A percentile compares a stretch with the other conserved stretches of the same genome.
Conservation (phyloP, 306 rosid genomes). For the Gynostemma pentaphyllum region DNA sequence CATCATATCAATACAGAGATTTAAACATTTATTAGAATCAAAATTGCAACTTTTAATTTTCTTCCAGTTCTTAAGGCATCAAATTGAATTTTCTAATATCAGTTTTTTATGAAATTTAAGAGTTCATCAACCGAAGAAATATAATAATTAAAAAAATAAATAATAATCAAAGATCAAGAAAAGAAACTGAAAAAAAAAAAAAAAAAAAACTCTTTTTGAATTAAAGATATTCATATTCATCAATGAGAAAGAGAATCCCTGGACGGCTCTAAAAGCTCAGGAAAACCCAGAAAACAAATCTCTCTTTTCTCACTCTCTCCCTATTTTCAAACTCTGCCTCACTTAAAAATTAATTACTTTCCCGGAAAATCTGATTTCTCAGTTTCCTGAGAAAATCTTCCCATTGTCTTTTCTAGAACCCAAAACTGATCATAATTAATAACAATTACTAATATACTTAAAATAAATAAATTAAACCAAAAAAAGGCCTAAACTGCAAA, state of each 20-base stretch:
- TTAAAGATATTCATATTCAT: no score
- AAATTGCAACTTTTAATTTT: no score
- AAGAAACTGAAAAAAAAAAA: no score
- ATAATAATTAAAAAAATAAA: no score
- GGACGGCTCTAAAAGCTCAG: slow-evolving; percentile 14
- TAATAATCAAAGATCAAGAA: no score
- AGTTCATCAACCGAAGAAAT: no score
- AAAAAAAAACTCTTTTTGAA: no score
- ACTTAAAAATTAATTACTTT: neutral
- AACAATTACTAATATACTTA: neutral
- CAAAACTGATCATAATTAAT: neutral
- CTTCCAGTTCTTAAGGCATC: no score
- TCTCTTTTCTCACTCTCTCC: neutral
- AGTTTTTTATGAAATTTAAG: no score
- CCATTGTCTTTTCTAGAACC: neutral
- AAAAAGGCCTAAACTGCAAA: slow-evolving; percentile 28
- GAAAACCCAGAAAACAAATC: neutral
- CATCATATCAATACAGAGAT: no score
- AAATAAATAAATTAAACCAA: neutral
- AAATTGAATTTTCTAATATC: no score
- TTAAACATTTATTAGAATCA: no score
- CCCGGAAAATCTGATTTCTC: slow-evolving; percentile 3
- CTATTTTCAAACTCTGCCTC: neutral
- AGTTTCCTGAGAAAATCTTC: slow-evolving; percentile 1
- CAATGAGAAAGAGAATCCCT: neutral